Conservation (phyloP, 148 eudicot species). For the Vaccinium darrowii region DNA sequence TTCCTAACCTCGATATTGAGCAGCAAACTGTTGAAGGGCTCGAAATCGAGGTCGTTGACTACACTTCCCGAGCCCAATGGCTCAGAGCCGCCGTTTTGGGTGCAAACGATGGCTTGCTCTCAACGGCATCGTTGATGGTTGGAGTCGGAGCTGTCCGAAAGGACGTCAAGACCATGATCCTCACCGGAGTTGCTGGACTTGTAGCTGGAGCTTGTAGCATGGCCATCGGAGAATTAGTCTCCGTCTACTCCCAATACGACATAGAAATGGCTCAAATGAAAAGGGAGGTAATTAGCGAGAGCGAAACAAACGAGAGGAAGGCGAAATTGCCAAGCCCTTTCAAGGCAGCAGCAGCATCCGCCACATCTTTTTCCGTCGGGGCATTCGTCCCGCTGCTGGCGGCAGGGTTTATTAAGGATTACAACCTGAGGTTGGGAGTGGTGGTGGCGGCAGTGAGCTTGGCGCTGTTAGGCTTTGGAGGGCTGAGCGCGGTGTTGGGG, state of each 20-base stretch:
- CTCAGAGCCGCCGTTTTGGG: constrained; percentile 34
- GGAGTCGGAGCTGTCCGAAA: constrained; percentile 34
- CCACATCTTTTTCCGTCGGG: constrained; percentile 28
- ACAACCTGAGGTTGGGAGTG: constrained; percentile 27
- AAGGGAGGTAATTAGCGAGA: constrained; percentile 11
- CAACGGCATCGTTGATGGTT: constrained; percentile 29
- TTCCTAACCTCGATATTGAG: background rate
- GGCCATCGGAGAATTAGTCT: constrained; percentile 46
- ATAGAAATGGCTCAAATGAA: constrained; percentile 35
- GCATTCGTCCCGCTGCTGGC: constrained; percentile 36
- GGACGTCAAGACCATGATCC: constrained; percentile 32
- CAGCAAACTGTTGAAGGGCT: background rate
- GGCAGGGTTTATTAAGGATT: constrained; percentile 24
- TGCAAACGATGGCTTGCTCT: constrained; percentile 34
- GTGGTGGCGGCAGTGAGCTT: constrained; percentile 31
- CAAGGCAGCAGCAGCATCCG: constrained; percentile 37
- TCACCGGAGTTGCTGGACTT: constrained; percentile 32
- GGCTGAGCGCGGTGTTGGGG: constrained; percentile 16
- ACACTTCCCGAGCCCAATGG: constrained; percentile 35
- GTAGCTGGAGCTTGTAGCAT: constrained; percentile 44
- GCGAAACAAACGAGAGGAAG: background rate
- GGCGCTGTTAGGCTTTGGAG: constrained; percentile 29
- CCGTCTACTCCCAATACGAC: constrained; percentile 34
- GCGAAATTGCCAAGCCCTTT: constrained; percentile 27
- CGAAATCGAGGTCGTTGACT: constrained; percentile 9